phyloP scores from a whole-genome alignment of 2,329 filamentous ascomycete genomes.

The Drechslera avenae region DNA sequence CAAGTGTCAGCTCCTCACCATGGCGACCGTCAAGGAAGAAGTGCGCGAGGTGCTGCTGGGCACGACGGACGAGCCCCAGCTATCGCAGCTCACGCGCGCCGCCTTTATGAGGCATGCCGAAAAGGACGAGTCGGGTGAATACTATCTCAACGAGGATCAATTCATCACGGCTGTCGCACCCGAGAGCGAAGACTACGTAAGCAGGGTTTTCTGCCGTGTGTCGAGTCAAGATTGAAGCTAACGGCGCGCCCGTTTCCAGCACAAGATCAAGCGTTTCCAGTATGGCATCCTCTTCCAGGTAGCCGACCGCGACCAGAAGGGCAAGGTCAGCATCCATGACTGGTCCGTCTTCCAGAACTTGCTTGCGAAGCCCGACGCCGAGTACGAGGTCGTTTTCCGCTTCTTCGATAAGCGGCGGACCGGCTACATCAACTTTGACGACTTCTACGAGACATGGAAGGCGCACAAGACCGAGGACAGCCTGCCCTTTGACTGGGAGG shows the following conservation, averaged over 20 bases:
- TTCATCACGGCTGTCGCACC: conserved; percentile 93
- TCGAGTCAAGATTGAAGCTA: conserved; percentile 31
- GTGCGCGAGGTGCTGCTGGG: conserved; percentile 68
- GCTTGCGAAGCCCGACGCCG: conserved; percentile 89
- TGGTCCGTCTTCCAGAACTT: conserved; percentile 96
- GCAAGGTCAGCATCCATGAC: conserved; percentile 78
- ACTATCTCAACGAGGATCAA: conserved; percentile 80
- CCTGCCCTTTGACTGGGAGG: conserved; percentile 96
- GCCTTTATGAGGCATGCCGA: conserved; percentile 78
- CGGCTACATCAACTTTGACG: conserved; percentile 86
- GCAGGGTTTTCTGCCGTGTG: conserved; percentile 44
- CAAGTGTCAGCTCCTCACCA: conserved; percentile 25
- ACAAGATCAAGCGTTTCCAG: conserved; percentile 96
- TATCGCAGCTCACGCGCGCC: conserved; percentile 75
- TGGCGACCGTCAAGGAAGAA: conserved; percentile 71
- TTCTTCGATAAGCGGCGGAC: conserved; percentile 87
- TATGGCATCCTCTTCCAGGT: conserved; percentile 92
- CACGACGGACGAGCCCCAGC: conserved; percentile 59
- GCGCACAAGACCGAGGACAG: conserved; percentile 82
- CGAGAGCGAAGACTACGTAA: conserved; percentile 85
- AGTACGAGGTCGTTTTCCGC: conserved; percentile 98
- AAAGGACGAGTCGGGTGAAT: conserved; percentile 77
- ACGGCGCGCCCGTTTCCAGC: conserved; percentile 60
- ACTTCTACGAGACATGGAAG: conserved; percentile 84
- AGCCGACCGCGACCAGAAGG: conserved; percentile 77